Conservation (phyloP, 2,329 filamentous ascomycete genomes). For the Pseudomassariella vexata region DNA sequence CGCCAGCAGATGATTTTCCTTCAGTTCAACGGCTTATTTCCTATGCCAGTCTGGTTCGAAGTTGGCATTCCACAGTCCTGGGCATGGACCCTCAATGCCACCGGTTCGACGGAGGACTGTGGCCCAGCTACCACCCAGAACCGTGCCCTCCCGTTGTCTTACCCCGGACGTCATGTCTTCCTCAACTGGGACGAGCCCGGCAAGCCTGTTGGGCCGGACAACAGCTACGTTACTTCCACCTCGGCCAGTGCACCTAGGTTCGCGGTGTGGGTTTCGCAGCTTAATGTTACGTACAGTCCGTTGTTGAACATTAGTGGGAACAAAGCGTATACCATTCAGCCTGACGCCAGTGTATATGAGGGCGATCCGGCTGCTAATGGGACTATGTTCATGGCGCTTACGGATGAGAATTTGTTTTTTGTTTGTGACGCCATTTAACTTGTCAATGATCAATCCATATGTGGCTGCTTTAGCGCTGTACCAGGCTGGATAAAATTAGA, state of each 20-base stretch:
- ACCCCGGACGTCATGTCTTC: slow-evolving; percentile 66
- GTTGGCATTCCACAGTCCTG: slow-evolving; percentile 76
- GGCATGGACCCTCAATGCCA: slow-evolving; percentile 69
- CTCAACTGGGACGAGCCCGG: slow-evolving; percentile 70
- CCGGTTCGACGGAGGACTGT: slow-evolving; percentile 50
- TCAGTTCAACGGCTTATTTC: slow-evolving; percentile 73
- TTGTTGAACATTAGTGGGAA: slow-evolving; percentile 49
- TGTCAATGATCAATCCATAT: slow-evolving; percentile 68
- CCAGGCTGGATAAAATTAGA: slow-evolving; percentile 66
- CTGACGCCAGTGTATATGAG: slow-evolving; percentile 60
- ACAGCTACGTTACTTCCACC: slow-evolving; percentile 67
- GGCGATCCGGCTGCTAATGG: slow-evolving; percentile 67
- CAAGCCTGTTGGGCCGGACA: slow-evolving; percentile 68
- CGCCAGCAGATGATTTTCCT: slow-evolving; percentile 82
- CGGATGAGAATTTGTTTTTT: slow-evolving; percentile 57
- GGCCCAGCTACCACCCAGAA: slow-evolving; percentile 62
- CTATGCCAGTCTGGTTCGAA: slow-evolving; percentile 80
- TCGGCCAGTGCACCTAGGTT: slow-evolving; percentile 55
- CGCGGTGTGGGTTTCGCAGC: slow-evolving; percentile 71
- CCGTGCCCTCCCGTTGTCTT: slow-evolving; percentile 64
- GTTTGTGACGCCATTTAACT: slow-evolving; percentile 70
- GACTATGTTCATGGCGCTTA: slow-evolving; percentile 75
- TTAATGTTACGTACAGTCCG: slow-evolving; percentile 67
- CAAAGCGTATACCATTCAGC: slow-evolving; percentile 66
- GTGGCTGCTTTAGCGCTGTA: slow-evolving; percentile 71